A percentile compares a stretch with the other conserved stretches of the same genome.
Conservation (phyloP, 1,139 yeast genomes). For the Geotrichum carabidarum region DNA sequence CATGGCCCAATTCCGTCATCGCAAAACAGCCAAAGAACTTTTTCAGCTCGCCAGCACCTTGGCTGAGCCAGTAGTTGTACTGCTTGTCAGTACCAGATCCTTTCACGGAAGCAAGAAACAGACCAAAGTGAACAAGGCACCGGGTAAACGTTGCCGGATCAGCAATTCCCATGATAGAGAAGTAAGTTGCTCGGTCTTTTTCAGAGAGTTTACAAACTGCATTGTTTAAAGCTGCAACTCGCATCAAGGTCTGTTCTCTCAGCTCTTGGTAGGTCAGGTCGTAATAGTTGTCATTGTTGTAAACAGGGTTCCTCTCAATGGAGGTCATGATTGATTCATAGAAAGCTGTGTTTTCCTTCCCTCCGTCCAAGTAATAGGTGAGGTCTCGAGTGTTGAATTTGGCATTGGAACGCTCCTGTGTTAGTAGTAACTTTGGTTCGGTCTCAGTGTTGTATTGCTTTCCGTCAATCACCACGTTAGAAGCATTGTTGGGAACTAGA, state of each 20-base stretch:
- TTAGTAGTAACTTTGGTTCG: constrained; percentile 26
- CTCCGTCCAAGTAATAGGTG: constrained; percentile 49
- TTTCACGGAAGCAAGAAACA: constrained; percentile 59
- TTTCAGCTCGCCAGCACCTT: constrained; percentile 58
- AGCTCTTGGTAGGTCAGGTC: constrained; percentile 46
- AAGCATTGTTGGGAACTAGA: constrained; percentile 2
- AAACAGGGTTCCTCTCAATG: constrained; percentile 48
- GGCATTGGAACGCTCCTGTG: constrained; percentile 44
- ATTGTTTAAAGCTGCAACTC: constrained; percentile 43
- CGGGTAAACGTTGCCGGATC: constrained; percentile 64
- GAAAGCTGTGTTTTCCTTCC: constrained; percentile 40
- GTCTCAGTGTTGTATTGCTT: constrained; percentile 23
- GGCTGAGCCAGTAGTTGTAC: constrained; percentile 61
- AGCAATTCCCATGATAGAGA: constrained; percentile 41
- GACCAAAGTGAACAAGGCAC: constrained; percentile 62
- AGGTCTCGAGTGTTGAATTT: constrained; percentile 42
- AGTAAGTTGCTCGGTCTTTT: constrained; percentile 28
- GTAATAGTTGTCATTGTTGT: constrained; percentile 44
- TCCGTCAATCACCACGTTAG: constrained; percentile 26
- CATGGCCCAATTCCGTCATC: constrained; percentile 91
- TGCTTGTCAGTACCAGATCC: constrained; percentile 65
- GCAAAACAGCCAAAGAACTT: constrained; percentile 84
- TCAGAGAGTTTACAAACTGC: constrained; percentile 40
- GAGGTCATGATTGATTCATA: constrained; percentile 43
- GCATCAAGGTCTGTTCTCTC: constrained; percentile 46